Conservation (phyloP, 805 yeast species). For the Wickerhamomyces alni region DNA sequence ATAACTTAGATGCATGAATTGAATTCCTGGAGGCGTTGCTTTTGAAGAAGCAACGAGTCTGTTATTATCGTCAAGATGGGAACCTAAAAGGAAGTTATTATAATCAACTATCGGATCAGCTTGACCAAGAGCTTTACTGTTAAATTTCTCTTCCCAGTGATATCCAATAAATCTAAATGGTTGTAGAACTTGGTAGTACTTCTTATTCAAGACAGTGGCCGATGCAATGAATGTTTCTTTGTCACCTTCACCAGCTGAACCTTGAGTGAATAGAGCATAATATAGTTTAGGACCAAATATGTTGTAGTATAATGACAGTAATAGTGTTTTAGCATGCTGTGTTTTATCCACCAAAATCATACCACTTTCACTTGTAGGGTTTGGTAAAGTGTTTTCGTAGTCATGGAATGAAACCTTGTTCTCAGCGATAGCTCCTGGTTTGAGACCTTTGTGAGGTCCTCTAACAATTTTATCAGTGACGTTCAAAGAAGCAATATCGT, state of each 20-base stretch:
- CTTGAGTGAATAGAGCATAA: slow-evolving; percentile 60
- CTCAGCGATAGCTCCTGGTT: slow-evolving; percentile 11
- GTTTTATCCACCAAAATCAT: slow-evolving; percentile 52
- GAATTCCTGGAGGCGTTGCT: slow-evolving; percentile 15
- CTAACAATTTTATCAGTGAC: slow-evolving; percentile 30
- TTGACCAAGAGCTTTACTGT: slow-evolving; percentile 38
- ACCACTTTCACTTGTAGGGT: slow-evolving; percentile 63
- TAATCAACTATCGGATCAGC: slow-evolving; percentile 31
- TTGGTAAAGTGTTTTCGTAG: slow-evolving; percentile 50
- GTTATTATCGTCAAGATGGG: slow-evolving; percentile 13
- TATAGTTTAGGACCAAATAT: slow-evolving; percentile 53
- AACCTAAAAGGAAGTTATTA: slow-evolving; percentile 16
- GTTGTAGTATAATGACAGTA: slow-evolving; percentile 53
- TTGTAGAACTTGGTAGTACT: slow-evolving; percentile 40
- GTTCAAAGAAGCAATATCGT: slow-evolving; percentile 41
- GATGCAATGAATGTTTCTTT: slow-evolving; percentile 66
- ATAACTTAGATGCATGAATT: slow-evolving; percentile 56
- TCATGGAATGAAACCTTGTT: slow-evolving; percentile 41
- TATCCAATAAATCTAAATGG: slow-evolving; percentile 32
- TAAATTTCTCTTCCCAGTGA: slow-evolving; percentile 16
- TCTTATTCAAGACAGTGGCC: slow-evolving; percentile 40
- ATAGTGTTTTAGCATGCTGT: slow-evolving; percentile 43
- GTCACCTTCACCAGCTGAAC: slow-evolving; percentile 71
- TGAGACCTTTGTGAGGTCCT: slow-evolving; percentile 27
- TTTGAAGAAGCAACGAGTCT: slow-evolving; percentile 10